A percentile compares a stretch with the other conserved stretches of the same genome.
Evolutionary conservation across 257 asterid species (phyloP).

Genomic region (Cynanchum wilfordii): DNA sequence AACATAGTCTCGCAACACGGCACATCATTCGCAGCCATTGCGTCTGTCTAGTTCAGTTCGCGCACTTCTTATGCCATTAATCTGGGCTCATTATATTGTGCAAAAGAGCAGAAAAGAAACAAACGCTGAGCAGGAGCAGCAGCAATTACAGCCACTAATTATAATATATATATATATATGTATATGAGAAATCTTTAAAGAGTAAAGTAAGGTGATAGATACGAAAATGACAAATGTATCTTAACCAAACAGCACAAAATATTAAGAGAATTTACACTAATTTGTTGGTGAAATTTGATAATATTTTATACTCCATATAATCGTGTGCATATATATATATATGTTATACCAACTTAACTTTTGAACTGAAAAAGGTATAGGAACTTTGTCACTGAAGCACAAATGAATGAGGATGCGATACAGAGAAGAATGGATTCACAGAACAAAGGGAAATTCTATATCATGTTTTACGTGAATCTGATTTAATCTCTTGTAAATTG

Average conservation of each 20-base stretch:
- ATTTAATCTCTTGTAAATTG: no score
- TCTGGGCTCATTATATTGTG: not conserved
- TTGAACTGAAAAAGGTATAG: no score
- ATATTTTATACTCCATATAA: not conserved
- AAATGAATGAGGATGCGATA: no score
- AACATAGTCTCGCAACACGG: constrained; percentile 89
- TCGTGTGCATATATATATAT: no score
- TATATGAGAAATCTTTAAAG: not conserved
- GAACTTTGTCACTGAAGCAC: no score
- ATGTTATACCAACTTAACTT: no score
- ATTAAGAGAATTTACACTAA: not conserved
- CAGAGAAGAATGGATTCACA: no score
- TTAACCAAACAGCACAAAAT: not conserved
- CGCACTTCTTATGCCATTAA: not conserved
- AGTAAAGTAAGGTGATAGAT: not conserved
- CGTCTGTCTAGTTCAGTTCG: not conserved
- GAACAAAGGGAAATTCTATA: no score
- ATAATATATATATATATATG: no score
- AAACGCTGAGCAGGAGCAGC: not conserved
- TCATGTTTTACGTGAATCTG: no score
- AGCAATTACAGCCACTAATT: not conserved
- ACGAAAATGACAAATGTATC: not conserved
- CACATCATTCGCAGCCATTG: constrained; percentile 90
- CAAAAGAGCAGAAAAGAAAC: not conserved
- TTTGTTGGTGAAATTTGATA: not conserved